Base-by-base conservation (phyloP, 2,329 filamentous ascomycete species). In the Penicillium thymicola region DNA sequence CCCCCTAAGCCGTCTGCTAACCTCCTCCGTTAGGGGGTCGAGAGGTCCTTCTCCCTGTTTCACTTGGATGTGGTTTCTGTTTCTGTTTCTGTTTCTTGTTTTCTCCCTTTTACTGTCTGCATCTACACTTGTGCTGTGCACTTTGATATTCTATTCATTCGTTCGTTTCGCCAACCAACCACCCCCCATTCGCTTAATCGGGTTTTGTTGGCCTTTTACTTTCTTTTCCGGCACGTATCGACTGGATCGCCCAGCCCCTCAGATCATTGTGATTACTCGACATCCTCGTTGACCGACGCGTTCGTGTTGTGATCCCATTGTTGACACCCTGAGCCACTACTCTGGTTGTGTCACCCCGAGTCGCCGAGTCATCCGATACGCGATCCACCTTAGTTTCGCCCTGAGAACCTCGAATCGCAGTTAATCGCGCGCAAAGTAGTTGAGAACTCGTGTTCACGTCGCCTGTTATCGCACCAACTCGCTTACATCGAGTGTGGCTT, bases 41-140 rank as follows among this genome's bases (percentile, higher is more conserved):
- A 54, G 38, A 25, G 46, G 25, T 23, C 51, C 50, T 54, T 54
- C 37, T 54, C 43, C 37, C 50, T 57, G 48, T 56, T 50, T 56
- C 42, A 56, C 28, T 30, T 42, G 23, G 34, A 38, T 38, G 36
- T 38, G 36, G 14, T 34, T 34, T 34, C 32, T 30, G 46, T 49
- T 41, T 54, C 27, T 37, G 14, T 45, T 23, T 46, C 30, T 36
- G 30, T 48, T 23, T 32, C 30, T 32, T 13, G 11, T 34, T 34
- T 40, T 50, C 50, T 30, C 42, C 47, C 34, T 30, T 47, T 30
- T 28, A n/a, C 25, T 10, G 3, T 46, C 40, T 43, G 30, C 3
- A 16, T 18, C 40, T 48, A 51, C 54, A 13, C 23, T 34, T 40
- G 64, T 65, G 64, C 64, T 65, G 64, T 61, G 64, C 64, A 65